Evolutionary conservation across 768 basidiomycete species (phyloP).

Genomic region (Suillus discolor): DNA sequence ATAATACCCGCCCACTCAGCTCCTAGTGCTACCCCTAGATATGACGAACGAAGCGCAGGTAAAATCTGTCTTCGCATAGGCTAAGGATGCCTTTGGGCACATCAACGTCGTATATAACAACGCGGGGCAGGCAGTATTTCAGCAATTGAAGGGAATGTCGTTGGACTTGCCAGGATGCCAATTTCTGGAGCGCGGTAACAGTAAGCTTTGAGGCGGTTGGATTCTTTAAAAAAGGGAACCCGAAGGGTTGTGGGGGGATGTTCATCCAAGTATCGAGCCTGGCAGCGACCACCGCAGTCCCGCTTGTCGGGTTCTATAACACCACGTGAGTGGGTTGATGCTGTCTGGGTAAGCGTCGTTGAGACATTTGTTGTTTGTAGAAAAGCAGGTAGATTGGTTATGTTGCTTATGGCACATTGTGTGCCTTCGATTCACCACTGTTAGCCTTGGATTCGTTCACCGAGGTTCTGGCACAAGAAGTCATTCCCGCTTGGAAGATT

Average conservation of each 20-base stretch:
- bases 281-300: conserved; percentile 14
- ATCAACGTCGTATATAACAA: conserved; percentile 39
- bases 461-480: background rate
- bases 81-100: conserved; percentile 29
- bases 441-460: background rate
- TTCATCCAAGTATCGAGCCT: conserved; percentile 37
- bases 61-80: conserved; percentile 19
- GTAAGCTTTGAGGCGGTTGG: conserved; percentile 30
- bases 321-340: conserved; percentile 19
- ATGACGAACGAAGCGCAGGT: conserved; percentile 27
- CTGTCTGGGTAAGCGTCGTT: background rate
- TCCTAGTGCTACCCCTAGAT: conserved; percentile 33
- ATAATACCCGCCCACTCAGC: conserved; percentile 18
- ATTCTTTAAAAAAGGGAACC: conserved; percentile 34
- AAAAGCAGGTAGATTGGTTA: background rate
- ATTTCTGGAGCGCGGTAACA: conserved; percentile 34
- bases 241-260: conserved; percentile 28
- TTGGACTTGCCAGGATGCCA: conserved; percentile 32
- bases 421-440: background rate
- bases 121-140: conserved; percentile 25
- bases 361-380: background rate
- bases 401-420: background rate
- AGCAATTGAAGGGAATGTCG: conserved; percentile 28
- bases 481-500: background rate
- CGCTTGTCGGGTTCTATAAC: conserved; percentile 23